Base-by-base conservation (phyloP, 345 rosid genomes). In the Acer campestre region DNA sequence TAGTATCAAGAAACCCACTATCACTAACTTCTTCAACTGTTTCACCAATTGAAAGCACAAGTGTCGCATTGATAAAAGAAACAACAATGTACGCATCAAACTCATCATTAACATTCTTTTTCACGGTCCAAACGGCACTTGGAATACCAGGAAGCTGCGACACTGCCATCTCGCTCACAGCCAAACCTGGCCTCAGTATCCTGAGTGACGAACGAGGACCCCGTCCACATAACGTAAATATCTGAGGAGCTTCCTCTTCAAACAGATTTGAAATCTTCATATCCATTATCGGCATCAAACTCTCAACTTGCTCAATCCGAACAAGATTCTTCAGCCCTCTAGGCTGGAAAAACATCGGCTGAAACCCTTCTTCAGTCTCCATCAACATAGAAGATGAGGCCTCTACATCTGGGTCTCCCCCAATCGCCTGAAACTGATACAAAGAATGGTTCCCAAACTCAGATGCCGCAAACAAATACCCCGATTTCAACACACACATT, bases 61-160 rank as follows among this genome's bases (percentile, higher is more conserved):
- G 89, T 22, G 99, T 96, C 14, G 98, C 98, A 89, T 91, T 96
- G 76, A 90, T 90, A 76, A 96, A 96, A 46, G 99, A 96, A 82
- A 96, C 99, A 25, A 96, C 98, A 73, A 96, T 96, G 74, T 94
- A 96, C 0, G 99, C 99, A 84, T 96, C 99, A 81, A 96, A 96
- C 78, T 90, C 99, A 85, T 96, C 99, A 75, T 78, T 89, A 46
- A 82, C 82, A 75, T 87, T 96, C 90, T 94, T 96, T 79, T 92
- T 96, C 82, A 96, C 99, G 10, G 99, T 96, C 99, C 99, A 96
- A 58, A 94, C 98, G 35, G 99, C 99, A 91, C 97, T 96, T 3
- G 99, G 99, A 67, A 94, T 89, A 74, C 98, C 99, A 77, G 99
- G 99, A 84, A 96, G 99, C 94, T 88, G 97, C 42, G 99, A 96